A percentile compares a stretch with the other conserved stretches of the same genome.
phyloP scores from a whole-genome alignment of 208 protist species.

The Wallacemonas sp. region DNA sequence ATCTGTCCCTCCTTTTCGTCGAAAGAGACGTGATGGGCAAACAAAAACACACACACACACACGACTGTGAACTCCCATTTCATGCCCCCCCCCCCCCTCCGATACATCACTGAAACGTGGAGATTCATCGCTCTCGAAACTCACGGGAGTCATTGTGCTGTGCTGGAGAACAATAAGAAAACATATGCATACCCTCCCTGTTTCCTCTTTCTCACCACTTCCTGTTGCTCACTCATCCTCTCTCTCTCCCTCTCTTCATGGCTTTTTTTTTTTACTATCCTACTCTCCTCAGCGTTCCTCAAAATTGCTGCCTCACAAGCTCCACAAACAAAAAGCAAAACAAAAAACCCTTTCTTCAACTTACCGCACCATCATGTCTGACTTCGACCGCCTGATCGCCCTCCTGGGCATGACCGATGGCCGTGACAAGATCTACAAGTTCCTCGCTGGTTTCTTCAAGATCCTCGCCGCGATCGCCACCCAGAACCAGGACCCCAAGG shows the following conservation, averaged over 20 bases:
- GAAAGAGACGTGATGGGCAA: too few species aligned
- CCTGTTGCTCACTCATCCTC: too few species aligned
- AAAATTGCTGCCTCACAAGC: not conserved
- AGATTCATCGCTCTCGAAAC: too few species aligned
- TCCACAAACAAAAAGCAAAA: constrained; percentile 4
- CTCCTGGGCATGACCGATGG: constrained; percentile 89
- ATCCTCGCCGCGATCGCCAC: constrained; percentile 55
- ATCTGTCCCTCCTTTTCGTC: too few species aligned
- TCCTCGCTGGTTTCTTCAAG: constrained; percentile 77
- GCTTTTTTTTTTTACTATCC: not conserved
- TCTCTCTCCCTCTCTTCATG: constrained; percentile 1
- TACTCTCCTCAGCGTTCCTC: not conserved
- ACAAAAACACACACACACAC: too few species aligned
- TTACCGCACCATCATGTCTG: constrained; percentile 47
- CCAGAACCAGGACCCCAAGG: constrained; percentile 38
- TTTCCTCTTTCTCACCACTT: too few species aligned
- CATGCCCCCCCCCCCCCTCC: too few species aligned
- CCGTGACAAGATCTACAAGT: constrained; percentile 94
- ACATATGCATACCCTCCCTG: too few species aligned
- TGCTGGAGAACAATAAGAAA: too few species aligned
- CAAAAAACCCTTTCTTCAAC: not conserved
- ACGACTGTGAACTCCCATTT: too few species aligned
- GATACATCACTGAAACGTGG: too few species aligned
- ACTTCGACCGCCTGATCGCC: constrained; percentile 81
- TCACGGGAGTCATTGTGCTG: too few species aligned